Conservation (phyloP, 257 asterid species). For the Primulina eburnea region DNA sequence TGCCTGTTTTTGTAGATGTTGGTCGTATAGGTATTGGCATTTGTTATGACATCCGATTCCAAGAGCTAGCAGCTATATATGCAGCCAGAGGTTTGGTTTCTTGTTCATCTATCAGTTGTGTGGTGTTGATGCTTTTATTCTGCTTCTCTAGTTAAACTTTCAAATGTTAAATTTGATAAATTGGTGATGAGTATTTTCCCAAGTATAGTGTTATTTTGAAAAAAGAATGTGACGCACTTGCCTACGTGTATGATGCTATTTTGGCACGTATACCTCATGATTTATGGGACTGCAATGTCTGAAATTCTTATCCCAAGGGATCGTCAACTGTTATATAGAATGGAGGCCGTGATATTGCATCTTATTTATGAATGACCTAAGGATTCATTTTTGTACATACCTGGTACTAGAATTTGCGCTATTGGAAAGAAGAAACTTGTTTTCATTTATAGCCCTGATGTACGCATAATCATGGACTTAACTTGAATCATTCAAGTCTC, state of each 20-base stretch:
- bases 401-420: not conserved
- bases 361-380: not conserved
- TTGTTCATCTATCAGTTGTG: constrained; percentile 18
- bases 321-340: not conserved
- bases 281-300: constrained; percentile 14
- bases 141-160: constrained; percentile 14
- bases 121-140: constrained; percentile 7
- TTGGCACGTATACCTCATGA: not conserved
- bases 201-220: not conserved
- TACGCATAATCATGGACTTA: not conserved
- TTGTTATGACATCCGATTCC: constrained; percentile 83
- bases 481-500: not conserved
- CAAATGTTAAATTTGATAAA: not conserved
- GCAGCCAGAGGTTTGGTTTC: constrained; percentile 68
- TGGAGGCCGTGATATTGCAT: not conserved
- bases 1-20: constrained; percentile 52
- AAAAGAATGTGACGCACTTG: not conserved
- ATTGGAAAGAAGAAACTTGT: not conserved
- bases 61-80: constrained; percentile 78
- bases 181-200: not conserved
- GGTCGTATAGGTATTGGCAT: constrained; percentile 89
- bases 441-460: not conserved
- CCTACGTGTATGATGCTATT: constrained; percentile 6
- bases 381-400: too few species aligned
- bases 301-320: not conserved